Conservation (phyloP, 139 green algal species). For the Coccomyxa sp. region DNA sequence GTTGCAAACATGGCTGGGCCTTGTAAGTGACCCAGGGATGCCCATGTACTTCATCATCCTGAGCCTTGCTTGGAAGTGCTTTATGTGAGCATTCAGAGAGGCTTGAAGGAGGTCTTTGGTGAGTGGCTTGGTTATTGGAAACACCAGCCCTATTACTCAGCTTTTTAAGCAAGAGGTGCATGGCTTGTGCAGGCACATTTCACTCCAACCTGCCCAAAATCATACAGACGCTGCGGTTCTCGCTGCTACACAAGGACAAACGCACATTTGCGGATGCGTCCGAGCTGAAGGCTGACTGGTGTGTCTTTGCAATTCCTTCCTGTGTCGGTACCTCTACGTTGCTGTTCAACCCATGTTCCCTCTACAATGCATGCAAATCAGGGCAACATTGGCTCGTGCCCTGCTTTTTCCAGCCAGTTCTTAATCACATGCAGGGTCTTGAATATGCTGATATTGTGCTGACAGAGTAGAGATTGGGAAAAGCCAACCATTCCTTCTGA, state of each 20-base stretch:
- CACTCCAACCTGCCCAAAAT: background rate
- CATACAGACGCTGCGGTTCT: background rate
- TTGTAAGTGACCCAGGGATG: no score
- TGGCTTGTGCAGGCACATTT: background rate
- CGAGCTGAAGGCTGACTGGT: background rate
- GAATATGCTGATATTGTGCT: background rate
- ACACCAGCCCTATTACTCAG: background rate
- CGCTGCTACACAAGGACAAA: background rate
- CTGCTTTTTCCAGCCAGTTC: no score
- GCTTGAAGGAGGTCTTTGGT: background rate
- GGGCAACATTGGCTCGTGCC: no score
- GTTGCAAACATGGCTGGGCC: no score
- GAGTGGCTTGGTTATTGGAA: background rate
- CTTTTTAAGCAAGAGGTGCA: background rate
- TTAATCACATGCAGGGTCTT: no score
- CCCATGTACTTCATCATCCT: no score
- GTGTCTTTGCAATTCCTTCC: background rate
- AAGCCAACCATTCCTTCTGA: background rate
- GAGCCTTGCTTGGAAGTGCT: no score
- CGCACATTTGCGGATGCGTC: background rate
- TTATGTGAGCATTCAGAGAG: no score
- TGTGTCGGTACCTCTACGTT: background rate
- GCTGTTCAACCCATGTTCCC: background rate
- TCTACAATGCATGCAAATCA: no score
- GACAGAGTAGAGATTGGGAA: background rate